phyloP scores from a whole-genome alignment of 176 grass and related monocot genomes.

The sorghum (Sorghum bicolor) region Sorghum_bicolor_NCBIv3 NC_012871.2:76951001-76951500 shows the following conservation, averaged over 20 bases:
- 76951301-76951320: conserved; percentile 38
- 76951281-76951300: conserved; percentile 37
- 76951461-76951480: conserved; percentile 86
- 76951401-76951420: conserved; percentile 45
- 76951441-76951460: conserved; percentile 41
- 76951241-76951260: conserved; percentile 47
- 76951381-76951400: conserved; percentile 46
- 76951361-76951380: conserved; percentile 33
- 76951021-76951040: conserved; percentile 29
- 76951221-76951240: conserved; percentile 40
- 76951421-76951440: conserved; percentile 45
- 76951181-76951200: conserved; percentile 21
- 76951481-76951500: conserved; percentile 51
- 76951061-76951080: conserved; percentile 30
- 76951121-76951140: conserved; percentile 27
- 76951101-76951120: conserved; percentile 36
- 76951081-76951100: conserved; percentile 23
- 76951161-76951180: conserved; percentile 12
- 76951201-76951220: conserved; percentile 27
- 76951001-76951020: conserved; percentile 40
- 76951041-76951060: conserved; percentile 37
- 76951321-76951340: conserved; percentile 33
- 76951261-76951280: conserved; percentile 35
- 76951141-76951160: conserved; percentile 37
- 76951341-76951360: conserved; percentile 36